Conservation (phyloP, 768 basidiomycete species). For the Auriscalpium vulgare region DNA sequence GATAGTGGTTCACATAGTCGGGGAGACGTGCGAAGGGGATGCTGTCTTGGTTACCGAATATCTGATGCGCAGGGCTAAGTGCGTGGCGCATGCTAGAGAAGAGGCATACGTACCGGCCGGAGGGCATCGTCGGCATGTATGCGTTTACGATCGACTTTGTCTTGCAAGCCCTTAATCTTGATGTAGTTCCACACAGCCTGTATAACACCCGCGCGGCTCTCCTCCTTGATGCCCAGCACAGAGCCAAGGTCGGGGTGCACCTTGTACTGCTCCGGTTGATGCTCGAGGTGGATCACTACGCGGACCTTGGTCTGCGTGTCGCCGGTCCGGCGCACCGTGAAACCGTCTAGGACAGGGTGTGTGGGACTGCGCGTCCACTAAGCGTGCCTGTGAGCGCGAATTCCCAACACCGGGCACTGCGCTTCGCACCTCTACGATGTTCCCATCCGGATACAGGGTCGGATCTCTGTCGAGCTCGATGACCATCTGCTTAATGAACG, state of each 20-base stretch:
- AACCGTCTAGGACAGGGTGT: slow-evolving; percentile 69
- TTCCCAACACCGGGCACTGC: neutral
- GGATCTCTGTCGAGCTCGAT: slow-evolving; percentile 86
- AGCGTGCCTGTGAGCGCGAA: neutral
- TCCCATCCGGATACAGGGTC: slow-evolving; percentile 71
- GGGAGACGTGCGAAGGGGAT: slow-evolving; percentile 76
- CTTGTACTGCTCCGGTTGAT: slow-evolving; percentile 82
- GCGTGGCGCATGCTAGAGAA: neutral
- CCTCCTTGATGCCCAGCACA: slow-evolving; percentile 76
- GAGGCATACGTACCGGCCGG: slow-evolving; percentile 39
- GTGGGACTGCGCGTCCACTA: slow-evolving; percentile 61
- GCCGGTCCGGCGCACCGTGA: slow-evolving; percentile 75
- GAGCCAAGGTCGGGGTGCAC: slow-evolving; percentile 66
- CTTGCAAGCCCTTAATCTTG: slow-evolving; percentile 75
- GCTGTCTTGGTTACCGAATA: slow-evolving; percentile 56
- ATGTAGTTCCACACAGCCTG: slow-evolving; percentile 90
- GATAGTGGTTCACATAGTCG: slow-evolving; percentile 75
- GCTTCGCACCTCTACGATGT: slow-evolving; percentile 77
- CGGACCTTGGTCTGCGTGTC: slow-evolving; percentile 72
- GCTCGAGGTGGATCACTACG: slow-evolving; percentile 79
- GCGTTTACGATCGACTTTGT: slow-evolving; percentile 68
- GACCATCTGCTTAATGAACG: slow-evolving; percentile 74
- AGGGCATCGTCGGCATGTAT: slow-evolving; percentile 65
- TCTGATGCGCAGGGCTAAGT: slow-evolving; percentile 30
- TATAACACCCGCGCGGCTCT: slow-evolving; percentile 72